Base-by-base conservation (phyloP, 257 asterid genomes). In the Echites panduratus region DNA sequence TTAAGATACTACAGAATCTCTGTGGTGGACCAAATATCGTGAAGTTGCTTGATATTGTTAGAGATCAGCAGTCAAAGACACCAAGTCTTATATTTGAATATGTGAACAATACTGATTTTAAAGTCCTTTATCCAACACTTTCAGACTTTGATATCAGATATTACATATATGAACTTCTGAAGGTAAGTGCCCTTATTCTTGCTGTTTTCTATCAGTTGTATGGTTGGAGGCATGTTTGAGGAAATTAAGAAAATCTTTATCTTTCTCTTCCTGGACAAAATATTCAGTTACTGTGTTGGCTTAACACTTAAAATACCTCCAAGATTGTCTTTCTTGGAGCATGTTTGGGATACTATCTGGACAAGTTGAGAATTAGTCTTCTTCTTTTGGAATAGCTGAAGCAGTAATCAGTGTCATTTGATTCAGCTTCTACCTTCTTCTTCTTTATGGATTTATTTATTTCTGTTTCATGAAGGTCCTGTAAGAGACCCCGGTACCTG, bases 21-120 rank as follows among this genome's bases (percentile, higher is more conserved):
- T 90, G 89, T 75, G 97, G 96, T 29, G 97, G 97, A 72, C 97
- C 95, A 57, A 93, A 93, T 84, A 89, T 93, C 79, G 96, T 93
- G 84, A 90, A 93, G 87, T 81, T 93, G 93, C 90, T 90, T 44
- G 96, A 90, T 83, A 85, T 90, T 73, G 96, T 93, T 43, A 90
- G 96, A 79, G 97, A 93, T 79, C 97, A 87, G 79, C 96, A 90
- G 75, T 93, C 97, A 44, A 90, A 90, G 86, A 93, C 98, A 11
- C 98, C 94, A n/a, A 86, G 97, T 80, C 89, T 93, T 68, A 86
- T 93, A 68, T 93, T 93, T 80, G 98, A 93, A 78, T 90, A 93
- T 70, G 96, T 93, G 86, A 89, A 93, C 74, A 87, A 91, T 75
- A 83, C 96, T 61, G 96, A 93, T 86, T 89, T 90, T 80, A 90